Evolutionary conservation across 352 stramenopile species (phyloP), one percentile per base, ranked within the genome.

Genomic region (Phytophthora pini): DNA sequence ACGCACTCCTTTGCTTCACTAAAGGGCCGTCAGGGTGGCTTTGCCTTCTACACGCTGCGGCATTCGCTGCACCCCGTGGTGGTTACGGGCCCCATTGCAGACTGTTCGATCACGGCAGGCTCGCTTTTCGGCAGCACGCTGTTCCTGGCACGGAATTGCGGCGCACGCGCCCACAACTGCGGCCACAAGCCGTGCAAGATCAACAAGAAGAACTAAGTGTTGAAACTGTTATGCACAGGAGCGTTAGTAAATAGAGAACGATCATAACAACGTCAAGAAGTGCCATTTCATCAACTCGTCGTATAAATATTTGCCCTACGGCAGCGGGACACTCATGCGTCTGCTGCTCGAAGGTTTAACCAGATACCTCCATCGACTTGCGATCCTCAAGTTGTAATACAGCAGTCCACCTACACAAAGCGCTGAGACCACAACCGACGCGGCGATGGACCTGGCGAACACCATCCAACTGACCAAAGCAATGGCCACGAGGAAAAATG

Each of bases 61-160:
- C 87, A 95, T 73, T 76, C 84, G 8, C 72, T 76, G 34, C 77
- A 93, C 61, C 87, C 87, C 2, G 81, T 95, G 12, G 83, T 93
- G 34, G 82, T 95, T 56, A 89, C 81, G n/a, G 84, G 87, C 10
- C 83, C 87, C n/a, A 88, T 92, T 54, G 80, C 84, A 29, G 82
- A 92, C 67, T 76, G 68, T 50, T 81, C 76, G 48, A 93, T 93
- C 75, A 91, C 83, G 45, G 87, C 87, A 31, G 82, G 84, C 50
- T 85, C 84, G 50, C 75, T 95, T 39, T 95, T 95, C 65, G 84
- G 83, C 38, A 90, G 78, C 61, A 87, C 90, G 20, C 53, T 95
- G 20, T 84, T 79, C 48, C 59, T 95, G 17, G 87, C 87, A 26
- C 81, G 85, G 49, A 88, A 84, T 73, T 92, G 83, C 58, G 84